A percentile compares a stretch with the other conserved stretches of the same genome.
Conservation (phyloP, 2,329 filamentous ascomycete species). For the Fusarium euwallaceae region DNA sequence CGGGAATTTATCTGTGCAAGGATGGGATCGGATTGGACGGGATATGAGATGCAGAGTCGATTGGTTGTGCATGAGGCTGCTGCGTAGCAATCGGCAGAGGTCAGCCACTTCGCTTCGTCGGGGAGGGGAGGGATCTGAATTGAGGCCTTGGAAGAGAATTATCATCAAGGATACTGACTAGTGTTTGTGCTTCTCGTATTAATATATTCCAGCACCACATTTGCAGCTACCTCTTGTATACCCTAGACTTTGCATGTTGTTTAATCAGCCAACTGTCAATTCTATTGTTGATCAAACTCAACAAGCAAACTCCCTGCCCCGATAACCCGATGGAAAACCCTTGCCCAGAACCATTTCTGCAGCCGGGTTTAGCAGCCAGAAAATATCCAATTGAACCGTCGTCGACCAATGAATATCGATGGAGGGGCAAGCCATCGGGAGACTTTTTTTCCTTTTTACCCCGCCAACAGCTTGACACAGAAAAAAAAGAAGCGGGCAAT, state of each 20-base stretch:
- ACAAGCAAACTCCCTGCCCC: constrained; percentile 1
- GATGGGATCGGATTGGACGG: not conserved
- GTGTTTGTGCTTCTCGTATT: constrained; percentile 29
- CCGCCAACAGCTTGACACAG: constrained; percentile 22
- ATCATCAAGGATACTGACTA: constrained; percentile 13
- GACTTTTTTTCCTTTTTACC: constrained; percentile 16
- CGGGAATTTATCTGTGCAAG: not conserved
- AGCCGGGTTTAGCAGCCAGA: constrained; percentile 21
- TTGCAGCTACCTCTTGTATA: not conserved
- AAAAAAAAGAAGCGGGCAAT: not conserved
- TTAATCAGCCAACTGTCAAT: not conserved
- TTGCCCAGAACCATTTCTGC: constrained; percentile 8
- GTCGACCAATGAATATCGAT: constrained; percentile 22
- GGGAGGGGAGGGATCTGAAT: not conserved
- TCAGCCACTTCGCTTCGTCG: constrained; percentile 28
- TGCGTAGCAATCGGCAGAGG: constrained; percentile 7
- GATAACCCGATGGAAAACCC: constrained; percentile 25
- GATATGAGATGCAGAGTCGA: constrained; percentile 1
- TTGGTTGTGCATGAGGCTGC: constrained; percentile 6
- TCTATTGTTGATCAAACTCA: not conserved
- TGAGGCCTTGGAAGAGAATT: not conserved
- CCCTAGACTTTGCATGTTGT: not conserved
- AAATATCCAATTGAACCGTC: not conserved
- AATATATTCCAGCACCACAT: constrained; percentile 4
- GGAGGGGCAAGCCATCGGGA: constrained; percentile 16